Base-by-base conservation (phyloP, 139 green algal species). In the Zygnema cylindricum region DNA sequence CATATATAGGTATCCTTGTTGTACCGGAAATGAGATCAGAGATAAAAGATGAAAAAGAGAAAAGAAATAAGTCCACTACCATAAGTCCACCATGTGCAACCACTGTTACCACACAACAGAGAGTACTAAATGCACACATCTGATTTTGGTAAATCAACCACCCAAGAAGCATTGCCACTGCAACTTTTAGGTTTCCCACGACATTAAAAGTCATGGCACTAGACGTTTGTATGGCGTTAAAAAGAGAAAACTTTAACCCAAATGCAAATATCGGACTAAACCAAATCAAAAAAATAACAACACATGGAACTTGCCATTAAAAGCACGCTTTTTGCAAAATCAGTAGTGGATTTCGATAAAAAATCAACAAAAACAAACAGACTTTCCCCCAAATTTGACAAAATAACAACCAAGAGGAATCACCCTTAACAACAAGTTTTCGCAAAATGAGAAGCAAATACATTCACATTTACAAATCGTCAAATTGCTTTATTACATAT, bases 131-230 rank as follows among this genome's bases (percentile, higher is more conserved):
- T 2, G 2, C 32, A 84, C 76, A 82, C 86, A 90, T 90, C 1
- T 75, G 86, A 63, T 90, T 90, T 32, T 23, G 57, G 86, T 87
- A 90, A 1, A 90, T 85, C 1, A 88, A n/a, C 77, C 86, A 90
- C 32, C 54, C 35, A 25, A 90, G 11, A 43, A 90, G 77, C 22
- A 90, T 90, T 39, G 86, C 39, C 2, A 90, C 79, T 2, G 86
- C 86, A 7, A 88, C 78, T 39, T 90, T 90, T 35, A 90, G 77
- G 40, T 90, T 90, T 32, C 86, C 86, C 1, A 41, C 78, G 40
- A 90, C 77, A 79, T 90, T 90, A 76, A 88, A 82, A 3, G 86
- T 90, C 54, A 90, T 57, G 1, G 86, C 86, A 63, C 54, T 88
- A 42, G 85, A 87, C 1, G 77, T 71, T 42, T 90, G 76, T 1